phyloP scores from a whole-genome alignment of 2,329 filamentous ascomycete species.

The Graphilbum ipis-grandicollis region DNA sequence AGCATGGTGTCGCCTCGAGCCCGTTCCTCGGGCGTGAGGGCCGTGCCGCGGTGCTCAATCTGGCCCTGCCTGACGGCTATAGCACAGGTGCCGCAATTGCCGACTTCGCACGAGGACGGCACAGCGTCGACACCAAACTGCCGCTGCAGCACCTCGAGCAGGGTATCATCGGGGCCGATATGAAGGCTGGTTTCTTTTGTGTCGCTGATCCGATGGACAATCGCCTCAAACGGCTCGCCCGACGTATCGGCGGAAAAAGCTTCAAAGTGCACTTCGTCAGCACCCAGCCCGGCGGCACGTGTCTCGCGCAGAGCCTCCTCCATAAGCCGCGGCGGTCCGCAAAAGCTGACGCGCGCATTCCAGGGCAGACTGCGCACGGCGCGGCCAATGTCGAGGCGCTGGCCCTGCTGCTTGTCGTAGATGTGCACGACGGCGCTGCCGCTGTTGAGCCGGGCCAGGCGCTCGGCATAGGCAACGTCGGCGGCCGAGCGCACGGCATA shows the following conservation, averaged over 20 bases:
- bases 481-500: conserved; percentile 34
- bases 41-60: conserved; percentile 32
- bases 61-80: conserved; percentile 22
- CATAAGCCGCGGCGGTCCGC: conserved; percentile 41
- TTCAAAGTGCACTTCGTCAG: conserved; percentile 41
- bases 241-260: conserved; percentile 34
- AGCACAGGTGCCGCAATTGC: conserved; percentile 36
- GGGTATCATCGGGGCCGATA: conserved; percentile 28
- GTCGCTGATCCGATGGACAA: too few relatives aligned
- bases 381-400: conserved; percentile 31
- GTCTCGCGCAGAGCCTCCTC: conserved; percentile 27
- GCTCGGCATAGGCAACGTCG: conserved; percentile 37
- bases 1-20: conserved; percentile 20
- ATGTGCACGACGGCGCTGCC: conserved; percentile 12
- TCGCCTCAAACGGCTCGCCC: conserved; percentile 42
- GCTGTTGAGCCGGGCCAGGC: conserved; percentile 21
- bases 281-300: conserved; percentile 22
- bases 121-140: conserved; percentile 22
- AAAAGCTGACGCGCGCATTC: conserved; percentile 43
- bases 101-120: conserved; percentile 33
- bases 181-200: too few relatives aligned
- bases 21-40: conserved; percentile 27
- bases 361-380: conserved; percentile 28
- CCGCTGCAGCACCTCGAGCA: conserved; percentile 28
- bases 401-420: conserved; percentile 32